Conservation (phyloP, 2,329 filamentous ascomycete genomes). For the Emydomyces testavorans region DNA sequence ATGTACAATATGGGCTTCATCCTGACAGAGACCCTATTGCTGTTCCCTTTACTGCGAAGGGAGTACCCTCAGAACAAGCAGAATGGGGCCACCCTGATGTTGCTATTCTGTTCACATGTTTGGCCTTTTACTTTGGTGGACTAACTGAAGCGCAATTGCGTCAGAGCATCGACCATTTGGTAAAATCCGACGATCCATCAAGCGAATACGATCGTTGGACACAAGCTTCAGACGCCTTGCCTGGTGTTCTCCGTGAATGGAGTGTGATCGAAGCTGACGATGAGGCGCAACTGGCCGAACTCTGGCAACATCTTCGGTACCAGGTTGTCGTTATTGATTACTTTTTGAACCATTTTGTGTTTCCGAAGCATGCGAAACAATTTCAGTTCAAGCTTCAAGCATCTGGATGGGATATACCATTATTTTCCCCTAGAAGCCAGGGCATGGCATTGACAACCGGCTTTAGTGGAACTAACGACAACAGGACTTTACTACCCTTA, state of each 20-base stretch:
- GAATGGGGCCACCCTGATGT: conserved; percentile 55
- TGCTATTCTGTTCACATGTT: conserved; percentile 44
- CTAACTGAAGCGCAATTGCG: conserved; percentile 43
- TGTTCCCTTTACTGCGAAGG: conserved; percentile 51
- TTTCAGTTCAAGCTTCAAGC: conserved; percentile 53
- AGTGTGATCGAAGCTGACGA: conserved; percentile 51
- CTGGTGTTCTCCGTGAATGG: conserved; percentile 32
- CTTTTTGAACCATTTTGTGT: conserved; percentile 48
- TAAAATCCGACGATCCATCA: conserved; percentile 42
- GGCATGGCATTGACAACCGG: conserved; percentile 40
- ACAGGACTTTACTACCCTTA: conserved; percentile 46
- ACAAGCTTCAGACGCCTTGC: conserved; percentile 25
- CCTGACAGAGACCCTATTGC: conserved; percentile 37
- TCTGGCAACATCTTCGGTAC: conserved; percentile 43
- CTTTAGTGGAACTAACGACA: conserved; percentile 61
- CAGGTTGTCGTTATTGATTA: conserved; percentile 51
- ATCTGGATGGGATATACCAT: conserved; percentile 54
- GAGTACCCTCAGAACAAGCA: conserved; percentile 43
- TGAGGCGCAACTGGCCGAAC: conserved; percentile 33
- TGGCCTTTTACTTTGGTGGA: conserved; percentile 48
- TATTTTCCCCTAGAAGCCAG: conserved; percentile 21
- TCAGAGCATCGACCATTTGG: conserved; percentile 38
- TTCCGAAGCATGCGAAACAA: conserved; percentile 50
- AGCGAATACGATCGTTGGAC: conserved; percentile 37
- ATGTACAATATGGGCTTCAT: conserved; percentile 53